These are phyloP conservation scores for Hanseniaspora occidentalis DNA, from an alignment of 805 yeast species.

Conservation along the genomic window DNA sequence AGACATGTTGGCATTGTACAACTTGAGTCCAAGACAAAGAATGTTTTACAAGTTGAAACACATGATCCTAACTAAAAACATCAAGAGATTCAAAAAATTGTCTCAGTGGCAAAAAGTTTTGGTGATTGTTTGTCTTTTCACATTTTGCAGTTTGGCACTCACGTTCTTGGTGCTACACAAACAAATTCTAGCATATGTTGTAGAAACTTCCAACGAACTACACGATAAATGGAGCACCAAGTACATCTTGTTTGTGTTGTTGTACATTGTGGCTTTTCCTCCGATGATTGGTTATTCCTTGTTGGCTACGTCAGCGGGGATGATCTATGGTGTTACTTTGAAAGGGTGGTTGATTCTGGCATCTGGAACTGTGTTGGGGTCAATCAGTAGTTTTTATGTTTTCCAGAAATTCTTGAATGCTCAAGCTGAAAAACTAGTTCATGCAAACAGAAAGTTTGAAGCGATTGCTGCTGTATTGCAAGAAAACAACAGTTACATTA, in stretches of 20 bases:
- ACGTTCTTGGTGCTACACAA: conserved; percentile 18
- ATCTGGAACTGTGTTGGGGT: conserved; percentile 56
- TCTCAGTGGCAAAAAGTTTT: conserved; percentile 15
- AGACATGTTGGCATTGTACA: conserved; percentile 22
- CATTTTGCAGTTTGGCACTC: conserved; percentile 10
- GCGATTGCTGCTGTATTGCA: conserved; percentile 64
- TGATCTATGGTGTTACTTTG: conserved; percentile 65
- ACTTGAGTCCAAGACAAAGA: conserved; percentile 23
- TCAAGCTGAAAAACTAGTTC: conserved; percentile 49
- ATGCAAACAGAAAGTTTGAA: conserved; percentile 49
- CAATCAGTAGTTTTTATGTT: conserved; percentile 56
- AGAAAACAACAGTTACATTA: conserved; percentile 53
- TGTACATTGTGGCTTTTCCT: conserved; percentile 72
- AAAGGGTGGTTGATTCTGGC: conserved; percentile 73
- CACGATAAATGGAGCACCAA: conserved; percentile 28
- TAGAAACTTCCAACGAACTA: conserved; percentile 35
- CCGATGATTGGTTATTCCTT: conserved; percentile 79
- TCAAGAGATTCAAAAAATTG: conserved; percentile 11
- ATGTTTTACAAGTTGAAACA: conserved; percentile 6
- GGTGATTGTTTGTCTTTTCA: conserved; percentile 8
- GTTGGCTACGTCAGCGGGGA: conserved; percentile 55
- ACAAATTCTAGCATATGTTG: conserved; percentile 22
- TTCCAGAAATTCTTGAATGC: conserved; percentile 47
- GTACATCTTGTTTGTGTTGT: conserved; percentile 34
- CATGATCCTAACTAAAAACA: not conserved